Evolutionary conservation across 257 asterid genomes (phyloP).

Genomic region (Solanum sparsipilum): DNA sequence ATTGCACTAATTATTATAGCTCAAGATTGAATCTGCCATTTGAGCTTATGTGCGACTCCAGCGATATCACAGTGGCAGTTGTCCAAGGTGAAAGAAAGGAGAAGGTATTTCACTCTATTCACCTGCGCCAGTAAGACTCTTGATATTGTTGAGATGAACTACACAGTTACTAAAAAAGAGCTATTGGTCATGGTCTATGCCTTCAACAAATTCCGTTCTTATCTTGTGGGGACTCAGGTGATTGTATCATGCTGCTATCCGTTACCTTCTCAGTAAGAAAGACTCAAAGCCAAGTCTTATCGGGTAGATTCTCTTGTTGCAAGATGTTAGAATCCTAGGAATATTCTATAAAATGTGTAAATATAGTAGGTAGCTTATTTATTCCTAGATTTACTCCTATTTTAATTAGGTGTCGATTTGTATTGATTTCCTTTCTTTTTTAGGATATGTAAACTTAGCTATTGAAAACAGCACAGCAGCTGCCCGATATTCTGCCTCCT

Average conservation of each 20-base stretch:
- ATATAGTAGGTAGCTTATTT: not conserved
- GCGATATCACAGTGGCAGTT: not conserved
- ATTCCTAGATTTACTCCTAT: not conserved
- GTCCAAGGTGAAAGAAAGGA: not conserved
- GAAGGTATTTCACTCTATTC: not conserved
- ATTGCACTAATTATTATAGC: not conserved
- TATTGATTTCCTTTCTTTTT: not conserved
- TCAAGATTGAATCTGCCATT: not conserved
- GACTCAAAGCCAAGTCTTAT: not conserved
- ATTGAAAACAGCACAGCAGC: not conserved
- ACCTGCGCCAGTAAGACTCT: not conserved
- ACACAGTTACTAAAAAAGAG: not conserved
- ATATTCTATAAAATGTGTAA: not conserved
- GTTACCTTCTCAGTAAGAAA: not conserved
- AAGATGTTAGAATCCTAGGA: not conserved
- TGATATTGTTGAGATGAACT: not conserved
- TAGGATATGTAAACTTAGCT: not conserved
- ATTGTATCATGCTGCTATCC: not conserved
- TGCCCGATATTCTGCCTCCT: not conserved
- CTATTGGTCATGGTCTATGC: not conserved
- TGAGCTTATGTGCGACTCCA: not conserved
- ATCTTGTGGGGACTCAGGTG: not conserved
- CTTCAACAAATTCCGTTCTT: not conserved
- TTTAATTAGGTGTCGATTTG: not conserved
- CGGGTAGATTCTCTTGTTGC: not conserved